phyloP scores from a whole-genome alignment of 192 early-diverging fungal species.

The Coemansia sp. region DNA sequence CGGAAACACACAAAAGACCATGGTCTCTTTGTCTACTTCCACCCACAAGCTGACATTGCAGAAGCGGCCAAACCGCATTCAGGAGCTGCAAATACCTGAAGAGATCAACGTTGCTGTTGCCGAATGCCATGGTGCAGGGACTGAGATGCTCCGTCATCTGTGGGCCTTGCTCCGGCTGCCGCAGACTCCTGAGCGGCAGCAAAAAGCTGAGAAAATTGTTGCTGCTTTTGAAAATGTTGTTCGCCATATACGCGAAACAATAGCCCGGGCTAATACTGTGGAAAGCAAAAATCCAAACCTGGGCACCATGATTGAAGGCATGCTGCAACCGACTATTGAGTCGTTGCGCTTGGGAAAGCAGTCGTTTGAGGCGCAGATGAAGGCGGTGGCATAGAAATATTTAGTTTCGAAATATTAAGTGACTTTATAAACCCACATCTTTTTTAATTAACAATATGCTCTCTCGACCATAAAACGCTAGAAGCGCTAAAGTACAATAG shows the following conservation, averaged over 20 bases:
- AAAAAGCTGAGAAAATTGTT: constrained; percentile 43
- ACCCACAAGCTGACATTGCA: constrained; percentile 20
- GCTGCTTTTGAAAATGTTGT: constrained; percentile 31
- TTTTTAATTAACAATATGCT: too few relatives aligned
- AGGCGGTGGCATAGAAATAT: too few relatives aligned
- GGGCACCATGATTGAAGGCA: constrained; percentile 31
- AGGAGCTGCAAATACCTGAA: constrained; percentile 39
- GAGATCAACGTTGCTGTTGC: constrained; percentile 29
- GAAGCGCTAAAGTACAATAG: too few relatives aligned
- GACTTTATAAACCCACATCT: too few relatives aligned
- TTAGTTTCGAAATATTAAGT: too few relatives aligned
- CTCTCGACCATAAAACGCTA: too few relatives aligned
- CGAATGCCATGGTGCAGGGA: constrained; percentile 51
- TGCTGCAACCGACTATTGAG: constrained; percentile 44
- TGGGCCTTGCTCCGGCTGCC: constrained; percentile 47
- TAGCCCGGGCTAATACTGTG: constrained; percentile 19
- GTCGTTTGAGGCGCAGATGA: constrained; percentile 13
- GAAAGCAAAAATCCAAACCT: constrained; percentile 36
- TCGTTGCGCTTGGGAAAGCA: constrained; percentile 30
- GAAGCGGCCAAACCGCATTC: constrained; percentile 36
- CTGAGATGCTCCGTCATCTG: constrained; percentile 54
- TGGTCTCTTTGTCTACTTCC: constrained; percentile 20
- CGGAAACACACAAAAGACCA: constrained; percentile 35
- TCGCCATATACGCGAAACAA: constrained; percentile 35
- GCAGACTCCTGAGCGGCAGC: constrained; percentile 21